A percentile compares a stretch with the other conserved stretches of the same genome.
Conservation (phyloP, 202 grass and related monocot genomes). For the Zoysia matrella region DNA sequence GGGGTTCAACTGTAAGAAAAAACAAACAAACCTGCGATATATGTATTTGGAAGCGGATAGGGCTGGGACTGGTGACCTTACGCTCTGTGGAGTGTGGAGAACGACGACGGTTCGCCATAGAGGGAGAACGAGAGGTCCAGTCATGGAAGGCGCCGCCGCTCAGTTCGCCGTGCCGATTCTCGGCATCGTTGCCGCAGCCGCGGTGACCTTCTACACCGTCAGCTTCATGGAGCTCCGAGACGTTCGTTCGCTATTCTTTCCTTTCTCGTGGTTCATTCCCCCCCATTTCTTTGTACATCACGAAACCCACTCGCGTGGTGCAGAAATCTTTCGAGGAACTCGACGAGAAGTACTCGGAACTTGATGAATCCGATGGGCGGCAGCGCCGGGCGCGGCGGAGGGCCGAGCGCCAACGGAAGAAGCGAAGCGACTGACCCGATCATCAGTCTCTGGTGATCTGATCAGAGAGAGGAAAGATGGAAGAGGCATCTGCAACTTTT, state of each 20-base stretch:
- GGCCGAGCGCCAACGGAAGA: slow-evolving; percentile 61
- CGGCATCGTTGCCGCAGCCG: slow-evolving; percentile 63
- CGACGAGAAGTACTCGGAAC: slow-evolving; percentile 59
- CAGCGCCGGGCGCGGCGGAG: slow-evolving; percentile 68
- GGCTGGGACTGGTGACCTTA: neutral
- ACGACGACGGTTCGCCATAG: neutral
- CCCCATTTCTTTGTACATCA: neutral
- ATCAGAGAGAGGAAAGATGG: neutral
- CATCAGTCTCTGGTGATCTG: neutral
- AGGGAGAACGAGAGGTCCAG: neutral
- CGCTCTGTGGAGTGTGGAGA: neutral
- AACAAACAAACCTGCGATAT: neutral
- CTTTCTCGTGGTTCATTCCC: neutral
- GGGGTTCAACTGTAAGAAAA: slow-evolving; percentile 9
- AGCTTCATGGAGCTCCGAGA: slow-evolving; percentile 83
- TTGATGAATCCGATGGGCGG: slow-evolving; percentile 44
- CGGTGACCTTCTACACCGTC: slow-evolving; percentile 85
- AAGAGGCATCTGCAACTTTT: neutral
- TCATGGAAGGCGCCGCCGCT: slow-evolving; percentile 64
- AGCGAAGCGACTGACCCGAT: slow-evolving; percentile 21
- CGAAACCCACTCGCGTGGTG: neutral
- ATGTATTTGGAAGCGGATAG: slow-evolving; percentile 32
- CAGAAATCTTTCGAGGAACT: slow-evolving; percentile 84
- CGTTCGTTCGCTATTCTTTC: slow-evolving; percentile 27
- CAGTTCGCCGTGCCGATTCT: slow-evolving; percentile 67